A percentile compares a stretch with the other conserved stretches of the same genome.
Conservation (phyloP, 441 rosid genomes). For the Monsonia emarginata region DNA sequence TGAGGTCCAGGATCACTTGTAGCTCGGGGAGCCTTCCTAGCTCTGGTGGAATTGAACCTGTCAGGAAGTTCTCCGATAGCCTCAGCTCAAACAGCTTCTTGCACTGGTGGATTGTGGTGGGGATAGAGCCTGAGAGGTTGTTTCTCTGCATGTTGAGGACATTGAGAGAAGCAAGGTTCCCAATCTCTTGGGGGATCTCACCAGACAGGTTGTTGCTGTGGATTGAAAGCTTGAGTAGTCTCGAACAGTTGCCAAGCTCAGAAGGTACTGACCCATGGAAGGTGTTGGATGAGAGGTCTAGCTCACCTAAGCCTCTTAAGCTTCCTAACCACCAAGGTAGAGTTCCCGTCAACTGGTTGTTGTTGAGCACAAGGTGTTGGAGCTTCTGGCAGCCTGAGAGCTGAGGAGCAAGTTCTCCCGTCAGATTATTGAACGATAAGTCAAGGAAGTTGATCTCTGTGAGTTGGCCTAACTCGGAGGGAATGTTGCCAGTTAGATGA, state of each 20-base stretch:
- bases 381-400: constrained; percentile 47
- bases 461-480: constrained; percentile 51
- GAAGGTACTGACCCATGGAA: constrained; percentile 52
- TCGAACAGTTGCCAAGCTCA: constrained; percentile 55
- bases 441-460: constrained; percentile 54
- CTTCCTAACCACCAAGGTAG: constrained; percentile 71
- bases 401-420: constrained; percentile 40
- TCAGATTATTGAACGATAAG: constrained; percentile 58
- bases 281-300: constrained; percentile 62
- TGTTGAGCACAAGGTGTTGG: constrained; percentile 52
- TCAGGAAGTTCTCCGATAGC: constrained; percentile 54
- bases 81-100: constrained; percentile 68
- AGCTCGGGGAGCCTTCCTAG: constrained; percentile 63
- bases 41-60: constrained; percentile 62
- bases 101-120: constrained; percentile 56
- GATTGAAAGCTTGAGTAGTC: constrained; percentile 63
- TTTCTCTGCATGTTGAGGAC: constrained; percentile 60
- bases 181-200: constrained; percentile 53
- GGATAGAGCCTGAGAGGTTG: constrained; percentile 61
- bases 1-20: constrained; percentile 69
- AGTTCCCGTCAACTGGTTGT: constrained; percentile 44
- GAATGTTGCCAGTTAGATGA: constrained; percentile 53
- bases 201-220: constrained; percentile 53
- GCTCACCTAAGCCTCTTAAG: constrained; percentile 64
- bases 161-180: constrained; percentile 55